phyloP scores from a whole-genome alignment of 1,284 basidiomycete species.

The Cutaneotrichosporon daszewskae region DNA sequence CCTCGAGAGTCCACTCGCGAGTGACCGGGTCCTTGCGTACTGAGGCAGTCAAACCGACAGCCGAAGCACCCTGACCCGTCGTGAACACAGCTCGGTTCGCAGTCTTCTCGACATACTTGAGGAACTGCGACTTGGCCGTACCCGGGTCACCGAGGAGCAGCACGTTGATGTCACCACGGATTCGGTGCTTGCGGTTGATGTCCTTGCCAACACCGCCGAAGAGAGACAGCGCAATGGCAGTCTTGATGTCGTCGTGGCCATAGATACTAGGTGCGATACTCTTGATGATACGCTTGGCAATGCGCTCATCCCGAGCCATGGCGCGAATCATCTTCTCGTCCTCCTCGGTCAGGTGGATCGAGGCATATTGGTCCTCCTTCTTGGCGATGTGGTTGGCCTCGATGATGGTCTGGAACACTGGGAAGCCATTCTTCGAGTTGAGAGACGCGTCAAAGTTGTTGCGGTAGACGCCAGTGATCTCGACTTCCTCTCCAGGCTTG shows the following conservation, averaged over 20 bases:
- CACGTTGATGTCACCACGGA: constrained; percentile 96
- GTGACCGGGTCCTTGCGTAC: constrained; percentile 97
- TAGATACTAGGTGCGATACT: constrained; percentile 98
- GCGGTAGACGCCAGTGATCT: constrained; percentile 94
- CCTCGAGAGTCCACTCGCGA: constrained; percentile 97
- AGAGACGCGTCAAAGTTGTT: constrained; percentile 99
- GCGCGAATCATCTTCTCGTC: constrained; percentile 87
- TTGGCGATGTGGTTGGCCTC: constrained; percentile 98
- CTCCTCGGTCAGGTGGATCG: constrained; percentile 92
- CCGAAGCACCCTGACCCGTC: constrained; percentile 94
- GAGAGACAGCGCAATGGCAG: constrained; percentile 87
- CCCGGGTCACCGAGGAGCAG: constrained; percentile 94
- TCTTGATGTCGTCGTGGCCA: constrained; percentile 98
- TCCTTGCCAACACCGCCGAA: constrained; percentile 94
- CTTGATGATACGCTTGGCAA: constrained; percentile 95
- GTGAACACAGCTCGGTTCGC: constrained; percentile 97
- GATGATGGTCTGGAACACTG: constrained; percentile 95
- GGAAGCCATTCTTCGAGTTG: constrained; percentile 98
- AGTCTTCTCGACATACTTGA: constrained; percentile 99
- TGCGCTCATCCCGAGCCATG: constrained; percentile 83
- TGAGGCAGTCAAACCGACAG: constrained; percentile 95
- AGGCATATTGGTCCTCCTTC: constrained; percentile 88
- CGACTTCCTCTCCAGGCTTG: constrained; percentile 97
- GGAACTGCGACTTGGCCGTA: constrained; percentile 97
- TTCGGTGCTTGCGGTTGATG: constrained; percentile 91